Conservation (phyloP, 257 asterid species). For the Lithospermum erythrorhizon region DNA sequence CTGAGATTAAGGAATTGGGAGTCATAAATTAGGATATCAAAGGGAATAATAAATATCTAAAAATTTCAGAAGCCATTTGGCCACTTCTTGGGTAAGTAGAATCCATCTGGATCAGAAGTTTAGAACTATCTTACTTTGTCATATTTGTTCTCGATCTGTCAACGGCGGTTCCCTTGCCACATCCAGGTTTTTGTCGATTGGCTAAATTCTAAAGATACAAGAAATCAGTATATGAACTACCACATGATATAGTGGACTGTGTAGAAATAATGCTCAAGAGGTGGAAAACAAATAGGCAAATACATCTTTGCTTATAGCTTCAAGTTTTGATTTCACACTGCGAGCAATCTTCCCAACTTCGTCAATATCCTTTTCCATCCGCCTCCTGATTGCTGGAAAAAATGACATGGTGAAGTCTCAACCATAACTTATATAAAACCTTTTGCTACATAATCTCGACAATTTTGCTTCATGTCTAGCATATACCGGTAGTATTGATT, state of each 20-base stretch:
- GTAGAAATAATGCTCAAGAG: neutral
- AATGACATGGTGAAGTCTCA: neutral
- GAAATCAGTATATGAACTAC: constrained; percentile 7
- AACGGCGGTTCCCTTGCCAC: constrained; percentile 71
- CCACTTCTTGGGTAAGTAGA: too few relatives aligned
- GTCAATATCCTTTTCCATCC: constrained; percentile 79
- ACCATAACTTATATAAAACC: neutral
- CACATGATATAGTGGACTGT: neutral
- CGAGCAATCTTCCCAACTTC: constrained; percentile 84
- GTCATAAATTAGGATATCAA: neutral
- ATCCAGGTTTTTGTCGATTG: constrained; percentile 76
- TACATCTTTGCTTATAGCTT: constrained; percentile 63
- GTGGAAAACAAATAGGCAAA: constrained; percentile 6
- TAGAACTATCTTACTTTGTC: constrained; percentile 35
- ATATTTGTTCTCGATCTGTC: constrained; percentile 78
- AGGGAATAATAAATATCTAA: constrained; percentile 5
- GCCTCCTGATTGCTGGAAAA: constrained; percentile 67
- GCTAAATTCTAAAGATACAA: constrained; percentile 45
- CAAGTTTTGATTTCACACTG: constrained; percentile 51
- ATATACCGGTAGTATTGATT: neutral
- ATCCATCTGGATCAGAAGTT: neutral
- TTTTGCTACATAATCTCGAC: neutral
- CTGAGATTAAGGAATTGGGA: constrained; percentile 25
- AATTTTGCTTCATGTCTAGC: neutral
- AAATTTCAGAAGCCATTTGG: neutral